These are phyloP conservation scores for Pseudocercospora musae DNA, from an alignment of 2,329 filamentous ascomycete genomes.

Conservation along the genomic window DNA sequence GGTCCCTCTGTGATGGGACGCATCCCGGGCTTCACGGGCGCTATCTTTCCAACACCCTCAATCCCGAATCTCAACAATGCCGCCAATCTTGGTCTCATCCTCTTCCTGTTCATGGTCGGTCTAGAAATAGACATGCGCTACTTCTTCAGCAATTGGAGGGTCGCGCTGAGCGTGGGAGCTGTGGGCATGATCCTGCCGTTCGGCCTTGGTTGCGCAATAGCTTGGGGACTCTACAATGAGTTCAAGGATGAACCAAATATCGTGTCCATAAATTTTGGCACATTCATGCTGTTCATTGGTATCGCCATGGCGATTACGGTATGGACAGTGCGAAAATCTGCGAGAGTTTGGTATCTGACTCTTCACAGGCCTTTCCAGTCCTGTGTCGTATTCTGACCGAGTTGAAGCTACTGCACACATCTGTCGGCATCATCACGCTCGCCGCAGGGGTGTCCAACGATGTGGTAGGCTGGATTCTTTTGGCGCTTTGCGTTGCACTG, in stretches of 20 bases:
- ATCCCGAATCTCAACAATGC: constrained; percentile 73
- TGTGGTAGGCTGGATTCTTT: constrained; percentile 83
- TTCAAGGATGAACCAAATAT: constrained; percentile 60
- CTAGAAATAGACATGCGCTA: constrained; percentile 81
- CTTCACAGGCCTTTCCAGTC: constrained; percentile 68
- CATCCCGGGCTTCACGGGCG: constrained; percentile 70
- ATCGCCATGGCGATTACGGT: constrained; percentile 91
- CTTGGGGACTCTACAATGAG: constrained; percentile 74
- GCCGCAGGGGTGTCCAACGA: constrained; percentile 93
- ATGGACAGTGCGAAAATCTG: constrained; percentile 23
- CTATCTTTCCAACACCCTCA: constrained; percentile 73
- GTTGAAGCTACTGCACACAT: constrained; percentile 76
- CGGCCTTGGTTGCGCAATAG: constrained; percentile 73
- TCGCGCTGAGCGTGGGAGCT: constrained; percentile 72
- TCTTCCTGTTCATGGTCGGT: constrained; percentile 85
- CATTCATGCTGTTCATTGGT: constrained; percentile 77
- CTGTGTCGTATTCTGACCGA: constrained; percentile 91
- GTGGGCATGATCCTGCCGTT: constrained; percentile 81
- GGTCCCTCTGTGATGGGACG: constrained; percentile 86
- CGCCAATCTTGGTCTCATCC: constrained; percentile 76
- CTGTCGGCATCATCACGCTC: constrained; percentile 82
- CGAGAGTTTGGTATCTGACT: constrained; percentile 6
- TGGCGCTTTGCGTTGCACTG: constrained; percentile 87
- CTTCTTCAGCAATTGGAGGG: constrained; percentile 73
- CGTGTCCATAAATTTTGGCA: constrained; percentile 58